These are phyloP conservation scores for Chlorencoelia australis DNA, from an alignment of 2,329 filamentous ascomycete species.

Conservation along the genomic window DNA sequence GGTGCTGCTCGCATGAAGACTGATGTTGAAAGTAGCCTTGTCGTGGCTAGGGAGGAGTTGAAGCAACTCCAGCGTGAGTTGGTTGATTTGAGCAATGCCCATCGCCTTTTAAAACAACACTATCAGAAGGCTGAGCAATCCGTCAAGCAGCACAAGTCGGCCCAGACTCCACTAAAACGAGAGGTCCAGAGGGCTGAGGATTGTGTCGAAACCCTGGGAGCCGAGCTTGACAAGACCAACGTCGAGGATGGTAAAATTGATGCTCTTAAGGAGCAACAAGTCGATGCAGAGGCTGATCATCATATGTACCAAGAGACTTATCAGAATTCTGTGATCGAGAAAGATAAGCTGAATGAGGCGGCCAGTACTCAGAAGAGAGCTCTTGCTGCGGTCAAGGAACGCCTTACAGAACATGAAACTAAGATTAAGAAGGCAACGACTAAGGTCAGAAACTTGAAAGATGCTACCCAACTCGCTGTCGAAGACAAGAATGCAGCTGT, in stretches of 20 bases:
- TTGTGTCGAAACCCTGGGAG: conserved; percentile 40
- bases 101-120: conserved; percentile 31
- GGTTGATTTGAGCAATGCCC: conserved; percentile 32
- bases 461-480: conserved; percentile 43
- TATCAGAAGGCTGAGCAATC: conserved; percentile 39
- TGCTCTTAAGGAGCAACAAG: conserved; percentile 46
- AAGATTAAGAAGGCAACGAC: conserved; percentile 45
- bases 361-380: conserved; percentile 27
- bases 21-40: conserved; percentile 59
- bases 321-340: conserved; percentile 40
- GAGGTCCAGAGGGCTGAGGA: conserved; percentile 51
- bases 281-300: conserved; percentile 36
- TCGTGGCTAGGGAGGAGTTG: conserved; percentile 38
- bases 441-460: conserved; percentile 39
- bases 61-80: conserved; percentile 46
- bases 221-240: conserved; percentile 55
- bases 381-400: conserved; percentile 31
- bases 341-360: conserved; percentile 37
- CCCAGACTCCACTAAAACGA: conserved; percentile 39
- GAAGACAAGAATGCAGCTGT: conserved; percentile 52
- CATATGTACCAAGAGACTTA: conserved; percentile 45
- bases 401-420: conserved; percentile 28
- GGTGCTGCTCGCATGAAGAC: conserved; percentile 64
- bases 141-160: conserved; percentile 38
- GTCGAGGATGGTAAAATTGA: conserved; percentile 59